Evolutionary conservation across 768 basidiomycete species (phyloP), one percentile per base, ranked within the genome.

Genomic region (Pisolithus sp.): DNA sequence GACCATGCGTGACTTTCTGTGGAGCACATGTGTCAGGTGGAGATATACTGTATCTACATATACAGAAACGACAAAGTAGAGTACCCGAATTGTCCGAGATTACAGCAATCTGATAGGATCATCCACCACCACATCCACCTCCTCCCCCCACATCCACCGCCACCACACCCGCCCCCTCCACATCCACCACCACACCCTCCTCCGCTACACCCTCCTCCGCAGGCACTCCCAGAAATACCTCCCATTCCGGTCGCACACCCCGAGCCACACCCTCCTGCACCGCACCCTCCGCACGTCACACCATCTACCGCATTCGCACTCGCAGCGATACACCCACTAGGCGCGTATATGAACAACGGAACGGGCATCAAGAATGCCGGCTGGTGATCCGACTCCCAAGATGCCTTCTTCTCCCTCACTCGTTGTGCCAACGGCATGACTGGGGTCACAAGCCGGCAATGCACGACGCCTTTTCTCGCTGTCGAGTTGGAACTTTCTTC

Each of bases 311-410:
- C 48, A 17, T 24, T 51, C 15, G 43, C 53, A 21, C 30, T 40
- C 7, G 51, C 62, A 12, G 18, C 52, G 21, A 51, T 56, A 18
- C 48, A 57, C 3, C 66, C 64, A 49, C 56, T 60, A 38, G 59
- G 48, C 8, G 46, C 26, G 30, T 48, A 48, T 54, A 55, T 68
- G 46, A 62, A 69, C 21, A 74, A 39, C 49, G 76, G 75, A 39
- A 76, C 66, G 30, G 68, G 63, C 39, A 60, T 56, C 46, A 78
- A 62, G 56, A 77, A 78, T 34, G 75, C 68, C 23, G 55, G 52
- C 38, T 57, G 53, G 46, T 71, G 70, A 13, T 39, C 59, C 23
- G 17, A 21, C 12, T n/a, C 26, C 43, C 26, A 17, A 5, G 30
- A 24, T 7, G 26, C 17, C 21, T 10, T 30, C 13, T 30, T 21